phyloP scores from a whole-genome alignment of 2,329 filamentous ascomycete genomes.

The Fusarium bactridioides region DNA sequence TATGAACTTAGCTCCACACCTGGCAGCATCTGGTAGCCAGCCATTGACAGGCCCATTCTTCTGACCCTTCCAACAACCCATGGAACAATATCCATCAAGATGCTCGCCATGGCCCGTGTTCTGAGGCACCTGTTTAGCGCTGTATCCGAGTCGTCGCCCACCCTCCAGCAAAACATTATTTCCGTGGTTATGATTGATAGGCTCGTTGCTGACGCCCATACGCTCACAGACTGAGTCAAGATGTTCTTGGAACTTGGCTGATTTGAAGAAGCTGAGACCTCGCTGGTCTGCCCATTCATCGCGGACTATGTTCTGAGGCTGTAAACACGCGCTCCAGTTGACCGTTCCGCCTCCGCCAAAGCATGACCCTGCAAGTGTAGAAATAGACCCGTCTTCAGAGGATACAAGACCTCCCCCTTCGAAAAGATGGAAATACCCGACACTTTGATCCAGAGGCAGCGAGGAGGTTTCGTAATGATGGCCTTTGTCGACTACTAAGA shows the following conservation, averaged over 20 bases:
- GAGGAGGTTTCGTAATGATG: not conserved
- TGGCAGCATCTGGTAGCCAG: not conserved
- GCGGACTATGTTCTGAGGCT: not conserved
- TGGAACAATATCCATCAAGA: not conserved
- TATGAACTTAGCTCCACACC: not conserved
- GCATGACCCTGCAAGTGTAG: not conserved
- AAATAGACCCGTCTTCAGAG: not conserved
- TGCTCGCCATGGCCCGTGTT: not conserved
- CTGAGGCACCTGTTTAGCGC: not conserved
- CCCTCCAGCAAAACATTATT: not conserved
- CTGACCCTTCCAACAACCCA: not conserved
- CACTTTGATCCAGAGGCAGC: not conserved
- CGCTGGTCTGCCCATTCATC: not conserved
- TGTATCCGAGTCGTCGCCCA: not conserved
- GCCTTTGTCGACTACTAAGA: not conserved
- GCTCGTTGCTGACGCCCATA: not conserved
- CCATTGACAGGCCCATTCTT: not conserved
- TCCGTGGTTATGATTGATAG: not conserved
- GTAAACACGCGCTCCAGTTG: not conserved
- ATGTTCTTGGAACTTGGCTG: not conserved
- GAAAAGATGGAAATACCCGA: not conserved
- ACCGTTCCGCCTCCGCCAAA: not conserved
- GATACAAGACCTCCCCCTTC: not conserved
- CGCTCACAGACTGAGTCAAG: not conserved
- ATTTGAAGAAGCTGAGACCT: not conserved